These are phyloP conservation scores for Datura wrightii DNA, from an alignment of 257 asterid genomes.

Conservation along the genomic window DNA sequence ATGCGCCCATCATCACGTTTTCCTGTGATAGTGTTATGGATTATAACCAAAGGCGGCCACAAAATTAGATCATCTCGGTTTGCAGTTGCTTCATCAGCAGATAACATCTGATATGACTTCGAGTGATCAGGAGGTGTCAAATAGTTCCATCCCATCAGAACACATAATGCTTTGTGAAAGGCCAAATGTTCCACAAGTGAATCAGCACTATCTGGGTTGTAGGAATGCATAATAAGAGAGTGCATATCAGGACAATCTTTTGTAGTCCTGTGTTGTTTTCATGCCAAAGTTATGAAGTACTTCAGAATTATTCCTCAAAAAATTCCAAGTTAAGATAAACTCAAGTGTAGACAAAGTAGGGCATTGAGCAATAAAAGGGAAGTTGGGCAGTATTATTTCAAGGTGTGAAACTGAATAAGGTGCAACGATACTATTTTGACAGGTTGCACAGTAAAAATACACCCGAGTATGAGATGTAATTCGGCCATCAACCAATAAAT, in stretches of 20 bases:
- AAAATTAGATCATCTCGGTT: conserved; percentile 78
- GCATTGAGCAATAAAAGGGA: not conserved
- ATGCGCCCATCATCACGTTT: conserved; percentile 86
- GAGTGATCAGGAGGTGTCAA: conserved; percentile 78
- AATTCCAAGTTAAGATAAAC: conserved; percentile 15
- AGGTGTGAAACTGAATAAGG: conserved; percentile 9
- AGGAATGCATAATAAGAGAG: conserved; percentile 84
- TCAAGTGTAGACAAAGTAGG: not conserved
- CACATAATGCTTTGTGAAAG: conserved; percentile 89
- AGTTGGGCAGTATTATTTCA: conserved; percentile 3
- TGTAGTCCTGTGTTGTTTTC: conserved; percentile 81
- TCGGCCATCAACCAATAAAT: not conserved
- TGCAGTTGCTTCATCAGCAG: conserved; percentile 78
- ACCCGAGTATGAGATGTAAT: not conserved
- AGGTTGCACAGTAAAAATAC: not conserved
- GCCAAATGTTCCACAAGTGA: conserved; percentile 85
- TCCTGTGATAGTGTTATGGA: conserved; percentile 84
- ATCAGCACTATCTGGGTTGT: conserved; percentile 69
- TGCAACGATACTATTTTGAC: not conserved
- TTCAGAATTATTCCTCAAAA: conserved; percentile 37
- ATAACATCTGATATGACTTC: conserved; percentile 77
- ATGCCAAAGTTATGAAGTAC: conserved; percentile 56
- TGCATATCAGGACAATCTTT: conserved; percentile 82
- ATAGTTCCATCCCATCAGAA: conserved; percentile 97
- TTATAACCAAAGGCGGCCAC: conserved; percentile 96